Evolutionary conservation across 495 filamentous ascomycete species (phyloP).

Genomic region (Cercophora newfieldiana): DNA sequence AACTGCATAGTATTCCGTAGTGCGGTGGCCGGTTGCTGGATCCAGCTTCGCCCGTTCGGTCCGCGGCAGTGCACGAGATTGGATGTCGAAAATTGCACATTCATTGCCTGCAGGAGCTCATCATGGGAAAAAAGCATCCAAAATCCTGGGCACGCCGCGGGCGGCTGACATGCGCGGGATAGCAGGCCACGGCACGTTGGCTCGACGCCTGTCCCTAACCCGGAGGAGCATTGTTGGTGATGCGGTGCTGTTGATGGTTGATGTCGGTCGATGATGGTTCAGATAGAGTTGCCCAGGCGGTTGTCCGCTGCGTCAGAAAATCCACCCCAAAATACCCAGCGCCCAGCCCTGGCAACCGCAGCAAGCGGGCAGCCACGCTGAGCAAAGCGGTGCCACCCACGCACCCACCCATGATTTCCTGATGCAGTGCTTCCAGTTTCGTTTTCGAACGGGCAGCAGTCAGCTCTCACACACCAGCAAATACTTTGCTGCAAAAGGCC

Average conservation of each 20-base stretch:
- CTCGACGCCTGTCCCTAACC: too few species aligned
- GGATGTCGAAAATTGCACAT: not conserved
- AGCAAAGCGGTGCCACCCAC: not conserved
- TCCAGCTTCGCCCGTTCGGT: not conserved
- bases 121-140: not conserved
- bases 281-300: not conserved
- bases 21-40: not conserved
- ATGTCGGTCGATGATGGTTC: not conserved
- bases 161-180: not conserved
- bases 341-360: not conserved
- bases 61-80: not conserved
- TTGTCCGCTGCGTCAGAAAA: not conserved
- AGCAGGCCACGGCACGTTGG: not conserved
- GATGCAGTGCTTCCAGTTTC: not conserved
- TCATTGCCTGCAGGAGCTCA: not conserved
- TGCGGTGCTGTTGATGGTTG: not conserved
- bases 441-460: not conserved
- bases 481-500: not conserved
- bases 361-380: not conserved
- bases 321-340: not conserved
- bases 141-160: not conserved
- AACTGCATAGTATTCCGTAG: constrained; percentile 3
- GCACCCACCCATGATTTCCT: not conserved
- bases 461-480: not conserved
- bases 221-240: not conserved